Evolutionary conservation across 2,329 filamentous ascomycete genomes (phyloP), one percentile per base, ranked within the genome.

Genomic region (Exophiala dermatitidis): DNA sequence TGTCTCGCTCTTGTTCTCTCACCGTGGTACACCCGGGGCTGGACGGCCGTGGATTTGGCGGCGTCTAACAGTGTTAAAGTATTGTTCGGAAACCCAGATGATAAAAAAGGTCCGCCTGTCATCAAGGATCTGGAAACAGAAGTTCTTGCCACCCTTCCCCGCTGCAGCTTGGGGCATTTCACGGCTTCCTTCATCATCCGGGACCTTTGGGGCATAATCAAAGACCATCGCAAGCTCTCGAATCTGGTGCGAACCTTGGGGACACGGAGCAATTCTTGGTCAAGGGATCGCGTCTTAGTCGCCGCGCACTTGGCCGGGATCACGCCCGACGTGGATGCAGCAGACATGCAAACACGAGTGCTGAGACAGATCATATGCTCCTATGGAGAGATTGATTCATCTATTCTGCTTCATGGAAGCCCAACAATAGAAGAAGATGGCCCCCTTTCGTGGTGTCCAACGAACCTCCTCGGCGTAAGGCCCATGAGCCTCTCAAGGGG

Each of bases 381-480:
- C 4, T 50, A 50, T 12, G 29, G 8, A 10, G 6, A n/a, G 6
- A n/a, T 42, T 31, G 33, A 30, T 8, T 37, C 10, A 2, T 29
- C 28, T 5, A n/a, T 50, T 7, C 30, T 50, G 26, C 33, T 50
- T 19, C 47, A 50, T 5, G 47, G 47, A 8, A 33, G 37, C n/a
- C 47, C 47, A 0, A 50, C 47, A 32, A 63, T 4, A 63, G 54
- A 5, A 62, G 40, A 19, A 61, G 58, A 54, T 63, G 30, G 38
- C 61, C 45, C 46, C 2, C 36, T 48, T 4, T 48, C 46, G 19
- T 48, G 46, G 46, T 48, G 46, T 7, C 46, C 46, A 10, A 40
- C 34, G 9, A 48, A 40, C 31, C 12, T 48, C 33, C 10, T 34
- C 33, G 1, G 1, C 33, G 33, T 6, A 34, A 10, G 10, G 1